A percentile compares a stretch with the other conserved stretches of the same genome.
Conservation (phyloP, 495 filamentous ascomycete species). For the Aspergillus saccharolyticus region DNA sequence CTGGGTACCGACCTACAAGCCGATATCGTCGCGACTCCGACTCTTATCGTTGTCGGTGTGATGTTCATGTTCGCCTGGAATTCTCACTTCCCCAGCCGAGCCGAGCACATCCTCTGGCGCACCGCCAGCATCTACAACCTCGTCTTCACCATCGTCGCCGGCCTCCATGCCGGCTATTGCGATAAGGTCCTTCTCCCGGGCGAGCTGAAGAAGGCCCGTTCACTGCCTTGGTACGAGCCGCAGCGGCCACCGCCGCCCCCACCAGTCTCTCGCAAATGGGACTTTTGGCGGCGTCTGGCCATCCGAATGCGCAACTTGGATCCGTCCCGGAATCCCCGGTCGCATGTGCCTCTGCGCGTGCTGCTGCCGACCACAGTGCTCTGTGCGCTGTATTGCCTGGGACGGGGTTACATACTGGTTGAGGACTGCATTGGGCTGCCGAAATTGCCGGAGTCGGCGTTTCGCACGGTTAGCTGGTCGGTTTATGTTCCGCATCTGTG, state of each 20-base stretch:
- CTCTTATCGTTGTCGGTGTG: slow-evolving; percentile 15
- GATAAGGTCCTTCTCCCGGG: slow-evolving; percentile 1
- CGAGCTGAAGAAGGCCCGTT: neutral
- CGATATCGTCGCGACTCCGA: slow-evolving; percentile 13
- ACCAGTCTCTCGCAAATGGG: no score
- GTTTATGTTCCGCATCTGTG: slow-evolving; percentile 12
- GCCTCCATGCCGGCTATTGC: slow-evolving; percentile 3
- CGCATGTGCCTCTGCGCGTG: slow-evolving; percentile 12
- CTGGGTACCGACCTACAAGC: slow-evolving; percentile 5
- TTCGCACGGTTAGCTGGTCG: slow-evolving; percentile 23
- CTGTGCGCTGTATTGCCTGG: slow-evolving; percentile 18
- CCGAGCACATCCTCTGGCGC: slow-evolving; percentile 29
- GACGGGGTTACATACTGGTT: slow-evolving; percentile 25
- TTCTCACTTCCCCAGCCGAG: slow-evolving; percentile 18
- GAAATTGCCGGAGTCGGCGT: slow-evolving; percentile 25
- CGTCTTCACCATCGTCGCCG: slow-evolving; percentile 11
- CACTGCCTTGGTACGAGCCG: neutral
- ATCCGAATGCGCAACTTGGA: slow-evolving; percentile 18
- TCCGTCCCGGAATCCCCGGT: slow-evolving; percentile 12
- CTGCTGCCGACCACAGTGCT: slow-evolving; percentile 12
- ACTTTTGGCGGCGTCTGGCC: neutral
- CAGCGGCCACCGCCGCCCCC: no score
- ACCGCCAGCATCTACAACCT: slow-evolving; percentile 14
- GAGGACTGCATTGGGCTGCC: slow-evolving; percentile 34
- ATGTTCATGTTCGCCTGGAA: slow-evolving; percentile 31